A percentile compares a stretch with the other conserved stretches of the same genome.
Conservation (phyloP, 768 basidiomycete genomes). For the Leccinum subgranulosum region DNA sequence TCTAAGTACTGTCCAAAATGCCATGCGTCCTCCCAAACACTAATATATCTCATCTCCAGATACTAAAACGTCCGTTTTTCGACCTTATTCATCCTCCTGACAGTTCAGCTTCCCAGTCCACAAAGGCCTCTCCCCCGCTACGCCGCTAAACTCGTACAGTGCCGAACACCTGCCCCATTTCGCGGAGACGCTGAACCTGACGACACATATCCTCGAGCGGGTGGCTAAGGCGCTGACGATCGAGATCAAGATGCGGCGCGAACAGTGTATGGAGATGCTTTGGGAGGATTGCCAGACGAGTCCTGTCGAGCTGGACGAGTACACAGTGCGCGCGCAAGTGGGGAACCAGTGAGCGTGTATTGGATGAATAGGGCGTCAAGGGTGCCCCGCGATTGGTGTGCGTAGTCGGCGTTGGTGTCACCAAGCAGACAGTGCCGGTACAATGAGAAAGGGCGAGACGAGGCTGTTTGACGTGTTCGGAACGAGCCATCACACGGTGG, state of each 20-base stretch:
- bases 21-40: constrained; percentile 25
- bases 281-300: constrained; percentile 22
- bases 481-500: no score
- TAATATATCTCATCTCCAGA: background rate
- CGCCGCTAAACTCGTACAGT: no score
- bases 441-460: no score
- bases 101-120: no score
- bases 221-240: background rate
- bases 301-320: constrained; percentile 36
- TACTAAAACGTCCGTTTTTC: no score
- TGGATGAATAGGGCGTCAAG: no score
- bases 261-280: no score
- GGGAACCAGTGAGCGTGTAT: background rate
- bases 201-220: constrained; percentile 25
- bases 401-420: background rate
- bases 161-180: no score
- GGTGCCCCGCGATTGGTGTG: background rate
- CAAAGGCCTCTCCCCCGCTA: no score
- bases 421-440: no score
- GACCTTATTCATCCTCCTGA: background rate
- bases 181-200: constrained; percentile 8
- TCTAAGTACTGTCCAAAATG: constrained; percentile 39
- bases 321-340: no score
- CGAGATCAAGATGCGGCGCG: background rate
- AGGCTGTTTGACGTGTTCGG: no score